Evolutionary conservation across 495 filamentous ascomycete genomes (phyloP).

Genomic region (Cudoniella acicularis): DNA sequence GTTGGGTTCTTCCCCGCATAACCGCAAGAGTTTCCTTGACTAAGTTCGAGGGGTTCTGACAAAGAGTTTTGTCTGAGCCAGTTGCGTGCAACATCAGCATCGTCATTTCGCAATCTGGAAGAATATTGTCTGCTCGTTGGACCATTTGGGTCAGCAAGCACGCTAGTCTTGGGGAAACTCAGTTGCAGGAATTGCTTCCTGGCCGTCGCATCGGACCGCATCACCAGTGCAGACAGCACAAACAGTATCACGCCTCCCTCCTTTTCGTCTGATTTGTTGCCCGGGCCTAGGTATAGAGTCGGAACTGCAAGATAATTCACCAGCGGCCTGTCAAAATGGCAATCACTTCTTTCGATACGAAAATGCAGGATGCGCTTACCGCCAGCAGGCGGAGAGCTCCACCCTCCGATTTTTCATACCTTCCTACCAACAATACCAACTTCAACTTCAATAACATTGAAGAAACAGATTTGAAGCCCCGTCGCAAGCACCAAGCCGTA

Average conservation of each 20-base stretch:
- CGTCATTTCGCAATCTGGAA: background rate
- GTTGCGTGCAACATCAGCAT: background rate
- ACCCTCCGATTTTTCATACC: background rate
- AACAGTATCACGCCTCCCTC: background rate
- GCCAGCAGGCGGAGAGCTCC: background rate
- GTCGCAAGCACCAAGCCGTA: background rate
- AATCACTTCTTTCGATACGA: background rate
- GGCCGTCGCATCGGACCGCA: background rate
- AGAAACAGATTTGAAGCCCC: background rate
- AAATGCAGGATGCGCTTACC: background rate
- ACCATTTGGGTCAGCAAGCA: too few relatives aligned
- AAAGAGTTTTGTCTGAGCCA: slow-evolving; percentile 10
- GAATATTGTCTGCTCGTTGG: background rate
- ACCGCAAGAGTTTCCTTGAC: slow-evolving; percentile 20
- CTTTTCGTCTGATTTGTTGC: background rate
- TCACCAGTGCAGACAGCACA: background rate
- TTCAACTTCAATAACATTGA: background rate
- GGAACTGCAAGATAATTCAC: background rate
- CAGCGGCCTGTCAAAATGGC: slow-evolving; percentile 3
- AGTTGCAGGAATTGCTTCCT: background rate
- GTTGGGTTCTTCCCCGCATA: slow-evolving; percentile 5
- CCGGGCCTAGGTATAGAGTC: background rate
- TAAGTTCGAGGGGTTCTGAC: slow-evolving; percentile 17
- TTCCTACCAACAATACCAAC: background rate
- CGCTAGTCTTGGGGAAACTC: too few relatives aligned